A percentile compares a stretch with the other conserved stretches of the same genome.
Evolutionary conservation across 2,329 filamentous ascomycete genomes (phyloP).

Genomic region (Fusarium mundagurra): DNA sequence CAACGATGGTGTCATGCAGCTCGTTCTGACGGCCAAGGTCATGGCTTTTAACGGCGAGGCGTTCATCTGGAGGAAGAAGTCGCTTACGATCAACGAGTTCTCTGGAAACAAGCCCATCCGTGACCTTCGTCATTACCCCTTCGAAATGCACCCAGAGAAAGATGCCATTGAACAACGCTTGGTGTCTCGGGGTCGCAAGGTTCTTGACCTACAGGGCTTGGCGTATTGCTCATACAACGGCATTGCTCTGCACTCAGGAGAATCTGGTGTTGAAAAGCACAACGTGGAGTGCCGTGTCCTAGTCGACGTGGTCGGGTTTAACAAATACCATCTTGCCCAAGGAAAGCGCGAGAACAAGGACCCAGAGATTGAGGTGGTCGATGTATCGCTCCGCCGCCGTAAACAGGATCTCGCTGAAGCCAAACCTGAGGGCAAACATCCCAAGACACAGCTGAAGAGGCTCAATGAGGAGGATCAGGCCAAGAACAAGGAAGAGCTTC

Average conservation of each 20-base stretch:
- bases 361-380: slow-evolving; percentile 40
- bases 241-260: slow-evolving; percentile 47
- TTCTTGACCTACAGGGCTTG: slow-evolving; percentile 55
- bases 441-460: slow-evolving; percentile 35
- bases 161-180: slow-evolving; percentile 45
- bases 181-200: slow-evolving; percentile 49
- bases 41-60: slow-evolving; percentile 52
- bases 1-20: slow-evolving; percentile 1
- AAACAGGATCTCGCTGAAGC: slow-evolving; percentile 12
- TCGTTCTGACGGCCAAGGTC: slow-evolving; percentile 47
- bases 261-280: slow-evolving; percentile 40
- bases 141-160: slow-evolving; percentile 46
- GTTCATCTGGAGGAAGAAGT: slow-evolving; percentile 53
- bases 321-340: slow-evolving; percentile 52
- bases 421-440: neutral
- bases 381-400: slow-evolving; percentile 1
- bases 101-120: slow-evolving; percentile 53
- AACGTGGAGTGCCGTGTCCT: slow-evolving; percentile 55
- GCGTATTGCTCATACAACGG: slow-evolving; percentile 55
- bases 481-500: slow-evolving; percentile 53
- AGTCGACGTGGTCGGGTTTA: slow-evolving; percentile 54
- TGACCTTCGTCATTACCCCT: slow-evolving; percentile 52
- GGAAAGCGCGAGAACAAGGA: slow-evolving; percentile 50
- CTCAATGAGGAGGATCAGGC: slow-evolving; percentile 48
- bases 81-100: slow-evolving; percentile 47